phyloP scores from a whole-genome alignment of 2,329 filamentous ascomycete genomes.

The Didymellaceae sp. region DNA sequence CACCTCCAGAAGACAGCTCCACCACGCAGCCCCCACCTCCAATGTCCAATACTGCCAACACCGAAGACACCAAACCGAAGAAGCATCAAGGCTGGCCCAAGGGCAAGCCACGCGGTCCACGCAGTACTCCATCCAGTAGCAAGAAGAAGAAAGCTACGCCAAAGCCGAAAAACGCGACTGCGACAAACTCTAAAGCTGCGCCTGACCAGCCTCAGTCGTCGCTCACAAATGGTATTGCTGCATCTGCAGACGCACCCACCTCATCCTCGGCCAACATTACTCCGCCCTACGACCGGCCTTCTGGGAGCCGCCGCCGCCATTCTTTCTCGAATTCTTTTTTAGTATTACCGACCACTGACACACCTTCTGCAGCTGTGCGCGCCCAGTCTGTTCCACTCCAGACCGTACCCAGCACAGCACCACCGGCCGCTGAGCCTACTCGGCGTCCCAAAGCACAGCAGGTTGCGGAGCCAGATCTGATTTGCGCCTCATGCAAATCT shows the following conservation, averaged over 20 bases:
- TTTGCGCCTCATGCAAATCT: slow-evolving; percentile 65
- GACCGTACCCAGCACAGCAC: slow-evolving; percentile 19
- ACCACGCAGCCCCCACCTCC: slow-evolving; percentile 21
- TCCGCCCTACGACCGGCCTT: slow-evolving; percentile 16
- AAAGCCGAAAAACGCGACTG: slow-evolving; percentile 39
- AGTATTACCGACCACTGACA: slow-evolving; percentile 10
- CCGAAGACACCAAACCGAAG: slow-evolving; percentile 34
- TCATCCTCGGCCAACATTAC: slow-evolving; percentile 8
- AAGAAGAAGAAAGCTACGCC: slow-evolving; percentile 51
- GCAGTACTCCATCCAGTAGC: slow-evolving; percentile 41
- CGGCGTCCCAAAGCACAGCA: slow-evolving; percentile 19
- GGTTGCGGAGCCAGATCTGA: slow-evolving; percentile 49
- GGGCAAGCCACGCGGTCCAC: slow-evolving; percentile 53
- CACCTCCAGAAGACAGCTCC: slow-evolving; percentile 48
- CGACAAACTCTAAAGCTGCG: slow-evolving; percentile 21
- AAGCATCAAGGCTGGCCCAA: slow-evolving; percentile 54
- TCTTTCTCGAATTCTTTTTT: slow-evolving; percentile 34
- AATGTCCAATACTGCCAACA: slow-evolving; percentile 1
- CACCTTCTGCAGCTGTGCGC: slow-evolving; percentile 21
- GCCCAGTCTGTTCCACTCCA: slow-evolving; percentile 44
- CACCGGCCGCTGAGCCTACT: slow-evolving; percentile 15
- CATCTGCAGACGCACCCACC: slow-evolving; percentile 27
- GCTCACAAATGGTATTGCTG: slow-evolving; percentile 35
- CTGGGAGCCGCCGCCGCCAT: slow-evolving; percentile 30
- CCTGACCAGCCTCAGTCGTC: slow-evolving; percentile 45